phyloP scores from a whole-genome alignment of 2,329 filamentous ascomycete genomes.

The Xylaria sp. region DNA sequence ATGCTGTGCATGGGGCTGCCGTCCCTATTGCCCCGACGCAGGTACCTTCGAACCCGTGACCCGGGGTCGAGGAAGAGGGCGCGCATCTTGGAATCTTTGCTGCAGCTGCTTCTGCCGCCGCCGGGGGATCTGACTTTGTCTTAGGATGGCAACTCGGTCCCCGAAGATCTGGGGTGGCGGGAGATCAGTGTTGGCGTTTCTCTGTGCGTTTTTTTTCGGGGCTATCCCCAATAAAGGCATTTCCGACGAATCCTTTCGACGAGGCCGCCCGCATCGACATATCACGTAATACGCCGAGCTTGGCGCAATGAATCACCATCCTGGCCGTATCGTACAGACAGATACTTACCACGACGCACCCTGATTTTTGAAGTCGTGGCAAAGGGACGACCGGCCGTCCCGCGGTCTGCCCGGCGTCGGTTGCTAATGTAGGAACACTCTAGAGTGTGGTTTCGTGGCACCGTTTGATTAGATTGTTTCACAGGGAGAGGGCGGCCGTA shows the following conservation, averaged over 20 bases:
- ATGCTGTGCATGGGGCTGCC: not conserved
- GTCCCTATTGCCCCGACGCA: not conserved
- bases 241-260: not conserved
- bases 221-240: not conserved
- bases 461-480: not conserved
- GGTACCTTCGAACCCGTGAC: not conserved
- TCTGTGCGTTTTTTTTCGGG: not conserved
- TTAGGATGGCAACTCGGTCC: not conserved
- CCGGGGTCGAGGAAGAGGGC: not conserved
- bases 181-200: not conserved
- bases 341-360: not conserved
- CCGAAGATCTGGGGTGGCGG: not conserved
- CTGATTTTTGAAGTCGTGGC: not conserved
- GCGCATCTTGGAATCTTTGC: not conserved
- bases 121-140: not conserved
- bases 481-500: not conserved
- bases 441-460: not conserved
- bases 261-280: not conserved
- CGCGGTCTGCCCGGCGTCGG: not conserved
- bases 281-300: not conserved
- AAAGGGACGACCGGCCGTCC: not conserved
- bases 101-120: no score
- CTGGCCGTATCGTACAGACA: not conserved
- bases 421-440: not conserved
- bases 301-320: not conserved